Evolutionary conservation across 768 basidiomycete genomes (phyloP), one percentile per base, ranked within the genome.

Genomic region (Strobilomyces dryophilus): DNA sequence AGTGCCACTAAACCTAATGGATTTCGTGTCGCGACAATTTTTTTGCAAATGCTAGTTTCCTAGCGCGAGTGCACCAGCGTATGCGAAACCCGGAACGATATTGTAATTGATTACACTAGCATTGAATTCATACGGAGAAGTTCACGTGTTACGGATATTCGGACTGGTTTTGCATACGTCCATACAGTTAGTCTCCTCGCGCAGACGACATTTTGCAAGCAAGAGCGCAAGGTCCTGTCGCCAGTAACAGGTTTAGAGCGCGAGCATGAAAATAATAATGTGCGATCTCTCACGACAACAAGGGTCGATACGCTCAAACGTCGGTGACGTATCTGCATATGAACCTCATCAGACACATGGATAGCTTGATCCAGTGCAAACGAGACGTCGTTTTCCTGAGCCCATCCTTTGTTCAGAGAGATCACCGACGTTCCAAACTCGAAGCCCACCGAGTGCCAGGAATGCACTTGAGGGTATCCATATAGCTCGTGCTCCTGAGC

Each of bases 221-320:
- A 58, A 29, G 31, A 59, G 36, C 5, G 68, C 68, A 12, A 70
- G 61, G 7, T 66, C 66, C 66, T 70, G 39, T 47, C 8, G 29
- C 27, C 14, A 18, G 14, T 14, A 14, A 27, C 46, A 10, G 29
- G 18, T 42, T 67, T 26, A 58, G 37, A n/a, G 17, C 7, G 5
- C 18, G 20, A 24, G 10, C 24, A 12, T 17, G 24, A 21, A 40
- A 29, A 43, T 3, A 29, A 43, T 3, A 43, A 8, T 1, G 12
- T 21, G 26, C 9, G 12, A 11, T 31, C 17, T n/a, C 68, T 57
- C 51, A 70, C 67, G 31, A 67, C 35, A 45, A 61, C 31, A 6
- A 70, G 53, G 24, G 54, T 57, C 14, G 63, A 58, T 43, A 57
- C 43, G 52, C 56, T 70, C 37, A 55, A 21, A 32, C 53, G 56